Evolutionary conservation across 495 filamentous ascomycete genomes (phyloP).

Genomic region (Talaromyces borbonicus): DNA sequence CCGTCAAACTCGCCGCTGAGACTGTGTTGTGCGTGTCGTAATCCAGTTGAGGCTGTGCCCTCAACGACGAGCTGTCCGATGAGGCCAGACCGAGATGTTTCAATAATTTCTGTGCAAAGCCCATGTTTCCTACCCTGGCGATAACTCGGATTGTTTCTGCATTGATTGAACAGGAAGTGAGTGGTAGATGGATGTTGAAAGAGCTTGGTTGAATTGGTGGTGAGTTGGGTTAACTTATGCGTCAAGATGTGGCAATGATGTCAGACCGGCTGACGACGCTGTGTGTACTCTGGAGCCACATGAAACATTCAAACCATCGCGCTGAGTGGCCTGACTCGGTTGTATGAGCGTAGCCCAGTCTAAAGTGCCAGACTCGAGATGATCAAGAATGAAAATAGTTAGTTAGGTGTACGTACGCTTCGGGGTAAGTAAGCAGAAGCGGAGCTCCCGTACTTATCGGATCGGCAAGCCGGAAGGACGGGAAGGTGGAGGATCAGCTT

Average conservation of each 20-base stretch:
- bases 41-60: background rate
- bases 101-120: background rate
- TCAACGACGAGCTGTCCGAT: background rate
- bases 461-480: background rate
- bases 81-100: slow-evolving; percentile 1
- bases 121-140: too few relatives aligned
- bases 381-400: too few relatives aligned
- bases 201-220: background rate
- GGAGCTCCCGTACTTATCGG: too few relatives aligned
- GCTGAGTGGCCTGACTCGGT: too few relatives aligned
- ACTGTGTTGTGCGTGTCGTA: background rate
- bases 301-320: too few relatives aligned
- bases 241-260: slow-evolving; percentile 3
- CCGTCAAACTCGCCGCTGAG: background rate
- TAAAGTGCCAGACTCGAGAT: too few relatives aligned
- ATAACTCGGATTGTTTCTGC: background rate
- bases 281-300: too few relatives aligned
- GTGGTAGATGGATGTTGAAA: background rate
- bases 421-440: too few relatives aligned
- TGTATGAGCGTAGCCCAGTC: too few relatives aligned
- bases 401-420: too few relatives aligned
- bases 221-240: background rate
- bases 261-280: background rate
- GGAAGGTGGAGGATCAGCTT: background rate
- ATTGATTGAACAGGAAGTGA: background rate